Percentiles rank a stretch among this genome's conserved stretches.
These are phyloP conservation scores for Dactylellina parvicollis DNA, from an alignment of 2,329 filamentous ascomycete genomes.

Conservation along the genomic window DNA sequence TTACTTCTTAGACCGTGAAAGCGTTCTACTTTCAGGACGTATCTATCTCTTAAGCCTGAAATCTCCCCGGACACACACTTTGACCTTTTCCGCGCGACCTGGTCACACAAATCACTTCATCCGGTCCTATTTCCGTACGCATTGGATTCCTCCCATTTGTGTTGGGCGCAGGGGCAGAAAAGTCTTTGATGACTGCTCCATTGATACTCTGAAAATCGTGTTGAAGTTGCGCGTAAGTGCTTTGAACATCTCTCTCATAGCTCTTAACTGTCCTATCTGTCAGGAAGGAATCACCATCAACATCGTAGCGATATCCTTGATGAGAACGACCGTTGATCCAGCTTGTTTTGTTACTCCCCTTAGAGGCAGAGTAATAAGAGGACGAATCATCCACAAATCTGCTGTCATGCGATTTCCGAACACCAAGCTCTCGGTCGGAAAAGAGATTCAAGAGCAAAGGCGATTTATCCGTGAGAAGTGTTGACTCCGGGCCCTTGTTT, in stretches of 20 bases:
- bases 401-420: slow-evolving; percentile 7
- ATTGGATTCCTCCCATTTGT: background rate
- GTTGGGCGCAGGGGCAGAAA: background rate
- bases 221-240: slow-evolving; percentile 22
- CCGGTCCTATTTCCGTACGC: background rate
- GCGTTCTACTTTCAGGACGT: no score
- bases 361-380: slow-evolving; percentile 35
- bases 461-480: slow-evolving; percentile 49
- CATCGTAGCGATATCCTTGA: slow-evolving; percentile 30
- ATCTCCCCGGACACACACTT: slow-evolving; percentile 12
- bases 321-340: slow-evolving; percentile 35
- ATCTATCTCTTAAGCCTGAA: background rate
- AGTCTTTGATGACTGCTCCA: slow-evolving; percentile 21
- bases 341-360: slow-evolving; percentile 39
- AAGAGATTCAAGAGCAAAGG: slow-evolving; percentile 11
- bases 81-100: slow-evolving; percentile 21
- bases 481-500: slow-evolving; percentile 23
- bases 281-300: slow-evolving; percentile 12
- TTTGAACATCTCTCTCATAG: slow-evolving; percentile 28
- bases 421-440: slow-evolving; percentile 13
- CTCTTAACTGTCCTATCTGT: slow-evolving; percentile 34
- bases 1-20: no score
- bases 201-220: slow-evolving; percentile 41
- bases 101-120: slow-evolving; percentile 25
- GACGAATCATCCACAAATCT: slow-evolving; percentile 35